phyloP scores from a whole-genome alignment of 139 green algal genomes.

The Coccomyxa sp. region DNA sequence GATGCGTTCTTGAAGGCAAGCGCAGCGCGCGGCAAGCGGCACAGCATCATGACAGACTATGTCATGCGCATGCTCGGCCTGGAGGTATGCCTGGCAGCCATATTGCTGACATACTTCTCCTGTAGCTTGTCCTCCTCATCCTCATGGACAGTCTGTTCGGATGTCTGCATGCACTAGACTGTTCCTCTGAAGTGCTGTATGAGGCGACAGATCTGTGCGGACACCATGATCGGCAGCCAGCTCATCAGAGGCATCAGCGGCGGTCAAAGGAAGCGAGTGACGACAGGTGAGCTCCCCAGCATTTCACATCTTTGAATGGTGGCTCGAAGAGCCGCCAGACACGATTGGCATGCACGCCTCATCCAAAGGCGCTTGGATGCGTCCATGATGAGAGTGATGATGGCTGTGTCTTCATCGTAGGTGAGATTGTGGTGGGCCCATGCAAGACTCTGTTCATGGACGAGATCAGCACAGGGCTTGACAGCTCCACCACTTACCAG shows the following conservation, averaged over 20 bases:
- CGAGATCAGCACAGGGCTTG: conserved; percentile 46
- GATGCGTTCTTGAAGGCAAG: conserved; percentile 33
- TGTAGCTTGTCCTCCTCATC: neutral
- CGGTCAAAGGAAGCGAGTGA: conserved; percentile 53
- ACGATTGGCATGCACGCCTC: too few species aligned
- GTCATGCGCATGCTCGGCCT: conserved; percentile 23
- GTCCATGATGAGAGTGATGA: too few species aligned
- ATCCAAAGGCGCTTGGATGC: too few species aligned
- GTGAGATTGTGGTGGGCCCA: conserved; percentile 68
- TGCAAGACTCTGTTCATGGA: conserved; percentile 45
- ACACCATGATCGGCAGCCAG: conserved; percentile 52
- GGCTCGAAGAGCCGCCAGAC: too few species aligned
- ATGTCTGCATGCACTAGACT: too few species aligned
- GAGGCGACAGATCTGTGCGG: conserved; percentile 8
- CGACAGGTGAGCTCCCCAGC: neutral
- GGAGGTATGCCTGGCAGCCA: conserved; percentile 7
- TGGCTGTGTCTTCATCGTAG: conserved; percentile 2
- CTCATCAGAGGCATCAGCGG: conserved; percentile 61
- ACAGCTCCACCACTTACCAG: conserved; percentile 36
- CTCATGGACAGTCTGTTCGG: neutral
- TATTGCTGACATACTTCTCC: neutral
- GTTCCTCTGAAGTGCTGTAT: too few species aligned
- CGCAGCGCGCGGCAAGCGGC: conserved; percentile 11
- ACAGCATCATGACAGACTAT: conserved; percentile 25
- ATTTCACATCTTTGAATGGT: too few species aligned